Base-by-base conservation (phyloP, 352 stramenopile species). In the Globisporangium spinosum region DNA sequence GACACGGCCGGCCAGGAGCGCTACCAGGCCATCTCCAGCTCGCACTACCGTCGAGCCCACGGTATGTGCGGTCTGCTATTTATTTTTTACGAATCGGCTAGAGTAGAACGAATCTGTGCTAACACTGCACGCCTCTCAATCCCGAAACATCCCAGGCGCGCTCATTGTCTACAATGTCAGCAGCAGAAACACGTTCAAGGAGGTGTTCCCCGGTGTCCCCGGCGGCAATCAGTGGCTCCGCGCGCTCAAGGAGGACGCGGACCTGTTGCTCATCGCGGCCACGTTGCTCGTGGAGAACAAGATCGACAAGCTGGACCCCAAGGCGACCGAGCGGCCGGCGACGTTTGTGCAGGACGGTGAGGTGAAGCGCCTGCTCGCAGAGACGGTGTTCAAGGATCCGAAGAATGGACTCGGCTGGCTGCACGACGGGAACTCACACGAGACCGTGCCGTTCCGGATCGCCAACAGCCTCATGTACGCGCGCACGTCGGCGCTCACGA, bases 281-380 rank as follows among this genome's bases (percentile, higher is more conserved):
- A 79, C 78, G 25, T 89, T 90, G 82, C 78, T 92, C 25, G 80
- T 92, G 35, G 82, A 89, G 67, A 92, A 92, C 75, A 92, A 92
- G 67, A 79, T 72, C 23, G 84, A 92, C 65, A 78, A 85, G 58
- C 65, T 89, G 7, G 68, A 79, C 29, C 8, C 65, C 5, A 80
- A 77, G 53, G 67, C 73, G 7, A 32, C 67, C 4, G 73, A 87
- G 47, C 72, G 77, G 0, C 78, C 78, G 6, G 32, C 74, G 6
- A 66, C 67, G 0, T 86, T 85, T 56, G 78, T 87, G 5, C 71
- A 88, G 55, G 72, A 88, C 25, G 70, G 75, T 2, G 77, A 87
- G 10, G 72, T 87, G 45, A 80, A 85, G 69, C 76, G 74, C 23
- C 32, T 83, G 43, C 72, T 90, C 10, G 54, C 64, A 0, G 78